Conservation (phyloP, 73 alveolate genomes). For the Stentor coeruleus region DNA sequence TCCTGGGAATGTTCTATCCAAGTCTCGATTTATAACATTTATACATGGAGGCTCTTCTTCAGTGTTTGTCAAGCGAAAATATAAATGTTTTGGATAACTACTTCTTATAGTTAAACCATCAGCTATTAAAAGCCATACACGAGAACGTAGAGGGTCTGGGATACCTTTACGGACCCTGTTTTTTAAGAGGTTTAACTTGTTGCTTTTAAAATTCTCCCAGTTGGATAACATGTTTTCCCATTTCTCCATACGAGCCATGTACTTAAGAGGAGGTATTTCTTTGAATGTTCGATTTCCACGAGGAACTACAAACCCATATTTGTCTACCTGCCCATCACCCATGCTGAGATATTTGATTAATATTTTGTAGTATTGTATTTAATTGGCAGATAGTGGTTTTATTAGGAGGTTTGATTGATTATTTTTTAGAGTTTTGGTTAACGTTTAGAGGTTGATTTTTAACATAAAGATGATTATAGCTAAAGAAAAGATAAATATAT, state of each 20-base stretch:
- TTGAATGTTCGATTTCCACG: not conserved
- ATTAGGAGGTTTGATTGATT: too few relatives aligned
- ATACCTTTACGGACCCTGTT: slow-evolving; percentile 61
- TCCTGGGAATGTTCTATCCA: slow-evolving; percentile 35
- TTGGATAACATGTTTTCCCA: not conserved
- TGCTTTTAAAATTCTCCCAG: not conserved
- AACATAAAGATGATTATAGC: too few relatives aligned
- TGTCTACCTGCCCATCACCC: not conserved
- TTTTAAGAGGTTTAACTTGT: slow-evolving; percentile 11
- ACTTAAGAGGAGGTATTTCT: not conserved
- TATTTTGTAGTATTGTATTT: too few relatives aligned
- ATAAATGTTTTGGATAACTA: slow-evolving; percentile 10
- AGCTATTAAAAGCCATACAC: slow-evolving; percentile 47
- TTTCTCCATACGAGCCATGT: not conserved
- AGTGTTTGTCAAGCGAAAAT: not conserved
- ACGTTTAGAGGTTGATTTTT: too few relatives aligned
- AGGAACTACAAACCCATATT: not conserved
- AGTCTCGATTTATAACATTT: slow-evolving; percentile 28
- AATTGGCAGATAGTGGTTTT: too few relatives aligned
- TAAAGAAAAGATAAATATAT: too few relatives aligned
- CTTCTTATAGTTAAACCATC: not conserved
- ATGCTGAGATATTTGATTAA: too few relatives aligned
- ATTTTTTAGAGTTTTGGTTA: too few relatives aligned
- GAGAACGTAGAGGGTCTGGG: slow-evolving; percentile 55
- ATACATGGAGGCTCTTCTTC: slow-evolving; percentile 24